Conservation (phyloP, 495 filamentous ascomycete species). For the Aspergillus bertholletiae region DNA sequence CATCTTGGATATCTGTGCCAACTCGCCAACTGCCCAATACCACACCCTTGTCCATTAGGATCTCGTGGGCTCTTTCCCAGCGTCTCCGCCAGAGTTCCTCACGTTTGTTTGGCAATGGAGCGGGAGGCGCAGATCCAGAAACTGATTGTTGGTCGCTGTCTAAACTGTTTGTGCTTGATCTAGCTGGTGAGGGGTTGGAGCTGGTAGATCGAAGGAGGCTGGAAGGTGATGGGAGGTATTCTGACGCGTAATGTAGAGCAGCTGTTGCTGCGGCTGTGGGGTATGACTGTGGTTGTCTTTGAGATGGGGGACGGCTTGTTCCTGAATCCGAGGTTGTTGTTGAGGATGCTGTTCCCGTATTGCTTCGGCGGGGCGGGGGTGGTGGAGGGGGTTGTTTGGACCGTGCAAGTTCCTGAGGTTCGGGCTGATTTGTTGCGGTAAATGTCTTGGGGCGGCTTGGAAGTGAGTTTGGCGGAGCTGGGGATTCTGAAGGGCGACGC, state of each 20-base stretch:
- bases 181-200: conserved; percentile 24
- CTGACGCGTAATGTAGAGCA: conserved; percentile 33
- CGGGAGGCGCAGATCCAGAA: conserved; percentile 7
- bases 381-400: conserved; percentile 26
- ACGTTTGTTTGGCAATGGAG: conserved; percentile 61
- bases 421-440: neutral
- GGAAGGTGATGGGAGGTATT: conserved; percentile 22
- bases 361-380: conserved; percentile 37
- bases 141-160: conserved; percentile 16
- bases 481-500: conserved; percentile 28
- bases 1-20: conserved; percentile 71
- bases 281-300: conserved; percentile 27
- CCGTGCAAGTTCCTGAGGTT: conserved; percentile 8
- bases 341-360: conserved; percentile 20
- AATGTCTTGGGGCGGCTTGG: neutral
- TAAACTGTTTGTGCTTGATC: conserved; percentile 14
- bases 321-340: conserved; percentile 4
- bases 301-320: conserved; percentile 13
- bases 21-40: conserved; percentile 78
- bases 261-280: conserved; percentile 28
- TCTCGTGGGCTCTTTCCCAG: conserved; percentile 69
- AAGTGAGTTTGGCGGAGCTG: conserved; percentile 1
- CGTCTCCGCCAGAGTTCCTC: conserved; percentile 79
- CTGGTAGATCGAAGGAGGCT: conserved; percentile 24
- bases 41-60: conserved; percentile 66